A percentile compares a stretch with the other conserved stretches of the same genome.
Conservation (phyloP, 2,329 filamentous ascomycete species). For the Fusarium nurragi region DNA sequence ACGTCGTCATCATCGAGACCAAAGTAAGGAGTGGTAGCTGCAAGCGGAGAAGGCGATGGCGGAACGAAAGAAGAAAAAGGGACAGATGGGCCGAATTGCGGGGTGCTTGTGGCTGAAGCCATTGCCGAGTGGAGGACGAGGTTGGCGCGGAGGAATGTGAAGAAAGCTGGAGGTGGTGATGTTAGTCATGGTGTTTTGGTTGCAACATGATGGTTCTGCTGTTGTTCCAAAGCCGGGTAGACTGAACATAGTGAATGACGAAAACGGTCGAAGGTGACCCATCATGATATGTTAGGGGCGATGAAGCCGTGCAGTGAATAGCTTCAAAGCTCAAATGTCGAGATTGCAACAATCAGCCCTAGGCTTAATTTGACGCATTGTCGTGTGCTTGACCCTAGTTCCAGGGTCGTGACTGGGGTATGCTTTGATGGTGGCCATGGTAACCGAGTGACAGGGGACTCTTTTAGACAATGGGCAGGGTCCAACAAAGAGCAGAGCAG, state of each 20-base stretch:
- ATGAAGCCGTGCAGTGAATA: neutral
- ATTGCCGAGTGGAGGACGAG: slow-evolving; percentile 73
- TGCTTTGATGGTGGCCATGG: slow-evolving; percentile 31
- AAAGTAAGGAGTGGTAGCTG: slow-evolving; percentile 67
- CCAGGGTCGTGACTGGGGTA: slow-evolving; percentile 15
- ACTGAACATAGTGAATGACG: neutral
- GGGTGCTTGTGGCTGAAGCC: slow-evolving; percentile 72
- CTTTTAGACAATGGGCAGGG: slow-evolving; percentile 5
- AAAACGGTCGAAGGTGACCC: neutral
- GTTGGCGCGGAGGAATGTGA: slow-evolving; percentile 83
- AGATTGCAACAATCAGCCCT: neutral
- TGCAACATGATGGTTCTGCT: neutral
- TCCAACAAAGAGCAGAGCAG: slow-evolving; percentile 12
- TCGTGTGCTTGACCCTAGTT: slow-evolving; percentile 11
- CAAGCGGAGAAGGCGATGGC: slow-evolving; percentile 66
- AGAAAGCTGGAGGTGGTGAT: slow-evolving; percentile 69
- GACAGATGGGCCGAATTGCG: slow-evolving; percentile 64
- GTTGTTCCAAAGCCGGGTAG: neutral
- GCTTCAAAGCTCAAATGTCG: neutral
- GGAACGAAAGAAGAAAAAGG: slow-evolving; percentile 50
- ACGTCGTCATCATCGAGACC: slow-evolving; percentile 56
- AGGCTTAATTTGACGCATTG: neutral
- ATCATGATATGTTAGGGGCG: neutral
- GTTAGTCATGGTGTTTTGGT: slow-evolving; percentile 32
- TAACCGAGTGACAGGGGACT: slow-evolving; percentile 34